Evolutionary conservation across 805 yeast genomes (phyloP).

Genomic region (Cyberlindnera suaveolens): DNA sequence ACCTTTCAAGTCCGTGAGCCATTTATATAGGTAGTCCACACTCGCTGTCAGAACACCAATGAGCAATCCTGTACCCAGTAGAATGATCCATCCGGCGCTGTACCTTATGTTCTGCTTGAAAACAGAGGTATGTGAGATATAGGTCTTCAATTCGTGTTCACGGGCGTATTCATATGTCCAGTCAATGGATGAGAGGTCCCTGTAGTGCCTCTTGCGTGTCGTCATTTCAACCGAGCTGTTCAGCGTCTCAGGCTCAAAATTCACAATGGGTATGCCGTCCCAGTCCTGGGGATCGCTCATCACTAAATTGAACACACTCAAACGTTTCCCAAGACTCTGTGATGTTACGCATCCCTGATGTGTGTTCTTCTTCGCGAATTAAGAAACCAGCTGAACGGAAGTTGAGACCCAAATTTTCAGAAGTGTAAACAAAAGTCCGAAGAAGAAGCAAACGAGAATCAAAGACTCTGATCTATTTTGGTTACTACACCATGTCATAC

Average conservation of each 20-base stretch:
- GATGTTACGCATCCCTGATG: no score
- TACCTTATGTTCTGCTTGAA: conserved; percentile 8
- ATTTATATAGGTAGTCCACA: conserved; percentile 43
- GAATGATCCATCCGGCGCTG: conserved; percentile 38
- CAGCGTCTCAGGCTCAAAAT: background rate
- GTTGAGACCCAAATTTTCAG: no score
- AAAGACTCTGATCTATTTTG: background rate
- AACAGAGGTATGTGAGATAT: background rate
- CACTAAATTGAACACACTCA: no score
- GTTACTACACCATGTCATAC: conserved; percentile 30
- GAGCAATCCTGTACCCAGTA: conserved; percentile 37
- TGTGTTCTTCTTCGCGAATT: no score
- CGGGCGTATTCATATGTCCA: conserved; percentile 43
- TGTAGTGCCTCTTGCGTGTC: conserved; percentile 23
- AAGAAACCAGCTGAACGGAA: no score
- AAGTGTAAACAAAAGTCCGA: no score
- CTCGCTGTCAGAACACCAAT: conserved; percentile 44
- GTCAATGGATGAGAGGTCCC: conserved; percentile 40
- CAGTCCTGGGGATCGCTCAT: background rate
- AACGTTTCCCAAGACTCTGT: no score
- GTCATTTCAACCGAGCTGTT: background rate
- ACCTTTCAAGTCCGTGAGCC: conserved; percentile 45
- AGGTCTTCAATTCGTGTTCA: conserved; percentile 7
- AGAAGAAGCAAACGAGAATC: background rate
- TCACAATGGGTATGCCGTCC: conserved; percentile 15